These are phyloP conservation scores for Cyclotella sp. DNA, from an alignment of 108 stramenopile genomes.

Conservation along the genomic window DNA sequence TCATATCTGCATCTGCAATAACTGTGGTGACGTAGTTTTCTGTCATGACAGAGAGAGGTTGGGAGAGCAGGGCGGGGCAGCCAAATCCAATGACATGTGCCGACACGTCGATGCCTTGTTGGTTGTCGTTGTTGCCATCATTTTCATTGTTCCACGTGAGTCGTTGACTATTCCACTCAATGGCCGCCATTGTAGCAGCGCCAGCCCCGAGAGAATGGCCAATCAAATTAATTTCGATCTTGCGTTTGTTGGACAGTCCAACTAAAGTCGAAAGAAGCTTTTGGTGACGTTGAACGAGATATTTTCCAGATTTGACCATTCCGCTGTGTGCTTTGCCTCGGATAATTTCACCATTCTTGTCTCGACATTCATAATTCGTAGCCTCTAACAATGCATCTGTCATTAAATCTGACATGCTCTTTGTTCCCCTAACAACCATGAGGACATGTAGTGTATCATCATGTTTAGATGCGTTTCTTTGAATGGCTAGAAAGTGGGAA, in stretches of 20 bases:
- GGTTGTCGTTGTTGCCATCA: not conserved
- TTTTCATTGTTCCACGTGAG: slow-evolving; percentile 17
- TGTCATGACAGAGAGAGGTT: slow-evolving; percentile 59
- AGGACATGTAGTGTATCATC: slow-evolving; percentile 68
- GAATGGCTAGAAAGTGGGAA: slow-evolving; percentile 78
- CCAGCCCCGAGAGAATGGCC: slow-evolving; percentile 84
- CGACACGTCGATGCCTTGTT: slow-evolving; percentile 48
- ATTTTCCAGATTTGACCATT: slow-evolving; percentile 69
- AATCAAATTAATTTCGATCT: slow-evolving; percentile 68
- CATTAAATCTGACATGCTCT: slow-evolving; percentile 74
- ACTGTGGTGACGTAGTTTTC: slow-evolving; percentile 76
- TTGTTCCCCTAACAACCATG: slow-evolving; percentile 84
- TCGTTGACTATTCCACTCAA: slow-evolving; percentile 62
- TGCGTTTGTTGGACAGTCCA: slow-evolving; percentile 56
- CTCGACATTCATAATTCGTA: slow-evolving; percentile 58
- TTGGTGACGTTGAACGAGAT: slow-evolving; percentile 62
- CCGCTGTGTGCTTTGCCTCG: slow-evolving; percentile 75
- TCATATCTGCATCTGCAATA: slow-evolving; percentile 72
- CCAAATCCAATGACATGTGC: slow-evolving; percentile 76
- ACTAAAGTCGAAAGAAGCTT: slow-evolving; percentile 58
- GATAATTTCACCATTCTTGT: not conserved
- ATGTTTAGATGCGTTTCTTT: slow-evolving; percentile 61
- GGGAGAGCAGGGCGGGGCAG: slow-evolving; percentile 74
- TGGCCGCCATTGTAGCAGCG: slow-evolving; percentile 78
- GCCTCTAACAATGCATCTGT: slow-evolving; percentile 79